Base-by-base conservation (phyloP, 768 basidiomycete genomes). In the Leccinum subgranulosum region DNA sequence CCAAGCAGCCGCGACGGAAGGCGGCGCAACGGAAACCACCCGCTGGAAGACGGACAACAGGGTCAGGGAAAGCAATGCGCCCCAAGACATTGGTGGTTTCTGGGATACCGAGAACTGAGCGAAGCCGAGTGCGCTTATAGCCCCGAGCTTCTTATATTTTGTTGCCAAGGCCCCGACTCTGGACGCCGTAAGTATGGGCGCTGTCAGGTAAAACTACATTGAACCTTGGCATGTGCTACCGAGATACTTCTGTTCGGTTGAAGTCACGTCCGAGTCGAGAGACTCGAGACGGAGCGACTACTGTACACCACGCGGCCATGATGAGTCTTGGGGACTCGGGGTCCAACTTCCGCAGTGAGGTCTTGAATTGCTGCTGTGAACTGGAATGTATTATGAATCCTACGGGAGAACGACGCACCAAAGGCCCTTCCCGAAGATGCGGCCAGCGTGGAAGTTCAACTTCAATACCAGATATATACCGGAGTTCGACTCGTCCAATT, bases 1-100 rank as follows among this genome's bases (percentile, higher is more conserved):
- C 86, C 86, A 89, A 10, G 81, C 75, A 14, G 78, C 70, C 6
- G 82, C 80, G 11, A 84, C 75, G 46, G 52, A 51, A 9, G 19
- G 29, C 10, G 55, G 2, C 10, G 27, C 27, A 28, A 28, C 10
- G 55, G 49, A 56, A 31, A 29, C 17, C 21, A 19, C 51, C 15
- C 11, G 56, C 17, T 28, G 51, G 9, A 45, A 25, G 46, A 49
- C 23, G 15, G 21, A 55, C 17, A 41, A 10, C 12, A 55, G 2
- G 6, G 25, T 29, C 27, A 41, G 2, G 10, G 43, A 33, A 27
- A 51, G 31, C 4, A 33, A 27, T 19, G 10, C 11, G 10, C 39
- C 39, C 28, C 29, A 25, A 45, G 28, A 25, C 46, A 39, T 49
- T n/a, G 52, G 10, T 33, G 21, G 23, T 4, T 10, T 15, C 43